phyloP scores from a whole-genome alignment of 352 stramenopile genomes.

The Phytophthora aleatoria region DNA sequence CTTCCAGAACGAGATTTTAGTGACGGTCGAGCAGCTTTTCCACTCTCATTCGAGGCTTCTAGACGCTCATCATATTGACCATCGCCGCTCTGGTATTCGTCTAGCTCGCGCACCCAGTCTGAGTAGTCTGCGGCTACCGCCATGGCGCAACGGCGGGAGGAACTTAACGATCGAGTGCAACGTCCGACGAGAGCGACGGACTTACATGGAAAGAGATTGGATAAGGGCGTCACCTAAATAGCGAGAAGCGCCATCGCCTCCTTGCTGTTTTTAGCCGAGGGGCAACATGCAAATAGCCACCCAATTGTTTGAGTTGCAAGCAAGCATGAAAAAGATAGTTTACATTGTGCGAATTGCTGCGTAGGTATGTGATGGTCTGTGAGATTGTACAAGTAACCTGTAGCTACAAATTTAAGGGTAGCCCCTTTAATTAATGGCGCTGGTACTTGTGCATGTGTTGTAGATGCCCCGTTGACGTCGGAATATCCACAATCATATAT shows the following conservation, averaged over 20 bases:
- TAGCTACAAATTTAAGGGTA: no score
- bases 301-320: conserved; percentile 21
- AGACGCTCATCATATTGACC: conserved; percentile 44
- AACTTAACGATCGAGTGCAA: conserved; percentile 4
- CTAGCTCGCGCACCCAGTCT: conserved; percentile 61
- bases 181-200: conserved; percentile 4
- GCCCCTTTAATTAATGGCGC: no score
- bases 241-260: background rate
- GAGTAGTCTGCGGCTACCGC: conserved; percentile 49
- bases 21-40: conserved; percentile 16
- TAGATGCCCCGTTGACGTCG: no score
- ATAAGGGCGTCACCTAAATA: conserved; percentile 22
- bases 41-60: conserved; percentile 18
- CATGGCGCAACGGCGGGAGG: conserved; percentile 13
- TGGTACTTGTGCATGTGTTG: no score
- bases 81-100: conserved; percentile 47
- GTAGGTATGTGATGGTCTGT: no score
- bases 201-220: conserved; percentile 16
- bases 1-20: conserved; percentile 22
- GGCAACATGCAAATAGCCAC: conserved; percentile 22
- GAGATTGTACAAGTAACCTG: no score
- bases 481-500: no score
- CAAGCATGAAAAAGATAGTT: background rate
- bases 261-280: conserved; percentile 27
- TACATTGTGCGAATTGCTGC: no score